Base-by-base conservation (phyloP, 345 rosid species). In the Syzygium grande region DNA sequence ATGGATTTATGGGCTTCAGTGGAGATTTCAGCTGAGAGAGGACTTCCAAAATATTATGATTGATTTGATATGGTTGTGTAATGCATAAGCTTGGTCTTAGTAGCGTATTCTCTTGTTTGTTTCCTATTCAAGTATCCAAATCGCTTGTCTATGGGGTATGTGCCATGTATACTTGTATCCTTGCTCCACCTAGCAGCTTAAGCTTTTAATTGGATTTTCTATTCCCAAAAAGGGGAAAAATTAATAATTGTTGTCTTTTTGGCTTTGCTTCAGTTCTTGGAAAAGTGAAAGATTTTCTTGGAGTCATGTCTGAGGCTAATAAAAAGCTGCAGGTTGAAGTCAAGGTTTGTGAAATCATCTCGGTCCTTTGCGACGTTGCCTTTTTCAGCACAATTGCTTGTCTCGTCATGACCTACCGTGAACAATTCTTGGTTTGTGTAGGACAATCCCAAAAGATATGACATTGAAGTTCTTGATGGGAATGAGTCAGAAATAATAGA, bases 401-500 rank as follows among this genome's bases (percentile, higher is more conserved):
- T 52, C 86, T 84, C 1, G 0, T 58, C 38, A 4, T 54, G 17
- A 83, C 73, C n/a, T 86, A 22, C 85, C 29, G 12, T 61, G 49
- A 25, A 3, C 25, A 73, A 19, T 73, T 58, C 23, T 73, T 52
- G 52, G 61, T 41, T 86, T 19, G 41, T 88, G 52, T 79, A 94
- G 98, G 96, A 92, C 46, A 96, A 95, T 86, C 89, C 93, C 3
- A 87, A 89, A 84, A 92, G 93, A 43, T 91, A 87, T 91, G 96
- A 95, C 89, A 96, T 98, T 43, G 99, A 98, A 89, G 93, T 59
- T 29, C 94, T 96, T 51, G 91, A 90, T 1, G 99, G 98, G 85
- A 88, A 93, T 88, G 98, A 98, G 89, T 89, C 97, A 52, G 87
- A 94, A 89, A 93, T 95, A 59, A 94, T 96, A 85, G 99, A 98